These are phyloP conservation scores for Geopyxis carbonaria DNA, from an alignment of 495 filamentous ascomycete genomes.

Conservation along the genomic window DNA sequence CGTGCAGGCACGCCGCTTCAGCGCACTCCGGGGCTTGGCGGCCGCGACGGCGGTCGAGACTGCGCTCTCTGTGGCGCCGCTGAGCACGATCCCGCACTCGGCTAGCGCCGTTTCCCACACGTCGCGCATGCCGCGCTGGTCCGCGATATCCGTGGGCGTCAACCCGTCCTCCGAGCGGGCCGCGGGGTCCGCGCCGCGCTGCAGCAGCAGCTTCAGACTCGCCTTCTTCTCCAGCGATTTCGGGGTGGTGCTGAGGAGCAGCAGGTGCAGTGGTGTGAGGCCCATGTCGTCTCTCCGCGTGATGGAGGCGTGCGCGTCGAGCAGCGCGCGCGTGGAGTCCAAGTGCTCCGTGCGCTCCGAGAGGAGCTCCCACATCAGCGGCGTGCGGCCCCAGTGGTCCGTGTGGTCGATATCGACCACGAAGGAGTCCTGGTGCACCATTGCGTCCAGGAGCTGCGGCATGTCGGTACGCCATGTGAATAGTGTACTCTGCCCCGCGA, in stretches of 20 bases:
- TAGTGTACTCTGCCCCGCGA: slow-evolving; percentile 7
- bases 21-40: too few relatives aligned
- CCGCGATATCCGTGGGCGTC: slow-evolving; percentile 10
- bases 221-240: slow-evolving; percentile 7
- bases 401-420: slow-evolving; percentile 6
- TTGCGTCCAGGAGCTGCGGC: slow-evolving; percentile 1
- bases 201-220: slow-evolving; percentile 7
- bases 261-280: slow-evolving; percentile 5
- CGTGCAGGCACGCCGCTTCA: too few relatives aligned
- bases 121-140: background rate
- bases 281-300: slow-evolving; percentile 8
- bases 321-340: background rate
- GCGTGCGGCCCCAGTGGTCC: slow-evolving; percentile 8
- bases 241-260: slow-evolving; percentile 1
- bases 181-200: background rate
- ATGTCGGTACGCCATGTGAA: slow-evolving; percentile 3
- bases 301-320: slow-evolving; percentile 2
- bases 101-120: too few relatives aligned
- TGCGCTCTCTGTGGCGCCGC: too few relatives aligned
- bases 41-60: too few relatives aligned
- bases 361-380: slow-evolving; percentile 9
- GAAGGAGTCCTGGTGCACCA: slow-evolving; percentile 8
- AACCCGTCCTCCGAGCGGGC: slow-evolving; percentile 4
- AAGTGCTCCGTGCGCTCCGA: slow-evolving; percentile 4
- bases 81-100: too few relatives aligned